Base-by-base conservation (phyloP, 1,139 yeast genomes). In the Candida albicans region DNA sequence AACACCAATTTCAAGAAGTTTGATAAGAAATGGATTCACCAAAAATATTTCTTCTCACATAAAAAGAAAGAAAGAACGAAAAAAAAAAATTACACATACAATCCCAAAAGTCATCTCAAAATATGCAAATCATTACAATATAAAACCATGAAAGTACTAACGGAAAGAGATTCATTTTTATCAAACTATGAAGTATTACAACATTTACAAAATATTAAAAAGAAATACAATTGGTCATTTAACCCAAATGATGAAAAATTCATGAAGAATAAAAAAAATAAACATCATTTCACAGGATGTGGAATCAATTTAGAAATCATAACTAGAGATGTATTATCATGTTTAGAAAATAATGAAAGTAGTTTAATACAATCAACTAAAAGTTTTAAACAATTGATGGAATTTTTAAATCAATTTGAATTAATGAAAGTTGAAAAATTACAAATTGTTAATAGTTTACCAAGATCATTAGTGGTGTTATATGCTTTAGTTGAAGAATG, bases 401-500 rank as follows among this genome's bases (percentile, higher is more conserved):
- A 53, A 2, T 70, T 67, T 33, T 68, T 87, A 45, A 77, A 82
- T 48, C 60, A 67, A 28, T 81, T 75, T 51, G 76, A 76, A 29
- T 69, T 93, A 49, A 90, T 87, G 64, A 87, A 88, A 61, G 84
- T 87, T 15, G 99, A 93, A 59, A 82, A 85, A 56, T 68, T 93
- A 34, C 97, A 91, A 64, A 79, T 93, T 31, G 76, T 90, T 46
- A 91, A 93, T 62, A 71, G 82, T 4, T 75, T 90, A 34, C 98
- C 98, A 0, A 70, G 84, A 39, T 80, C 90, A 2, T 67, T 88
- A 73, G 96, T 90, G 3, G 84, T 81, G 34, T 72, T 93, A 44
- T 89, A 82, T 61, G 75, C 93, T 0, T 70, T 91, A 35, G 82
- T 93, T 3, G 99, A 93, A 58, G 98, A 93, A 61, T 91, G 96